Evolutionary conservation across 768 basidiomycete genomes (phyloP).

Genomic region (Boletus reticulatus): DNA sequence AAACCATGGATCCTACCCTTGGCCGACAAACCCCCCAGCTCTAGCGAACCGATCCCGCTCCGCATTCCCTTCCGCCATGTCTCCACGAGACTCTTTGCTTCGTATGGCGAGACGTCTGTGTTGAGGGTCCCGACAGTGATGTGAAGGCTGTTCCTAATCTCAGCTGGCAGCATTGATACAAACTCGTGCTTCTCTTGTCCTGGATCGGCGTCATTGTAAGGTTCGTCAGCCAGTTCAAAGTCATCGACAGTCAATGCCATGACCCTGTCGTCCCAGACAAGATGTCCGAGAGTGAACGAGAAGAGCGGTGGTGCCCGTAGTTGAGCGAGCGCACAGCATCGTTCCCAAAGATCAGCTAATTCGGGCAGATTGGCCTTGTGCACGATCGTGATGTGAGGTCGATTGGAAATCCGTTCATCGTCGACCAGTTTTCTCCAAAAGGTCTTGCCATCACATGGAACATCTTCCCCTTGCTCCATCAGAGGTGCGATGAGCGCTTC

Average conservation of each 20-base stretch:
- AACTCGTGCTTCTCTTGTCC: constrained; percentile 46
- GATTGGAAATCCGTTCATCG: constrained; percentile 45
- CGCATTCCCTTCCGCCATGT: constrained; percentile 42
- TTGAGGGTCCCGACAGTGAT: constrained; percentile 81
- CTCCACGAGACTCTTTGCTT: constrained; percentile 67
- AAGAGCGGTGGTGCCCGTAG: constrained; percentile 49
- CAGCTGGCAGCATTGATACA: constrained; percentile 42
- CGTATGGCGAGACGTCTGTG: constrained; percentile 54
- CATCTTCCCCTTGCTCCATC: constrained; percentile 36
- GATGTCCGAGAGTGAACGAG: constrained; percentile 52
- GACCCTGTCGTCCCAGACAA: constrained; percentile 75
- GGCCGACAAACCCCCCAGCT: constrained; percentile 25
- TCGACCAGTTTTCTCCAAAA: constrained; percentile 52
- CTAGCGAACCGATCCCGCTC: constrained; percentile 26
- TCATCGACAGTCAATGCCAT: constrained; percentile 79
- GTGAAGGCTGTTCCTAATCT: constrained; percentile 59
- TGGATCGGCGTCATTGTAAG: constrained; percentile 25
- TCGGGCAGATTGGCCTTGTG: constrained; percentile 54
- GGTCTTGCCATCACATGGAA: constrained; percentile 27
- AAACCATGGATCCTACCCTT: constrained; percentile 34
- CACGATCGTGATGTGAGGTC: constrained; percentile 86
- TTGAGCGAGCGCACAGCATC: constrained; percentile 15
- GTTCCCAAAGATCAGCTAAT: constrained; percentile 44
- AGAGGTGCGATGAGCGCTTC: constrained; percentile 41
- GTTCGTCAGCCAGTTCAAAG: constrained; percentile 39